Evolutionary conservation across 2,329 filamentous ascomycete species (phyloP).

Genomic region (Aurifilum marmelostoma): DNA sequence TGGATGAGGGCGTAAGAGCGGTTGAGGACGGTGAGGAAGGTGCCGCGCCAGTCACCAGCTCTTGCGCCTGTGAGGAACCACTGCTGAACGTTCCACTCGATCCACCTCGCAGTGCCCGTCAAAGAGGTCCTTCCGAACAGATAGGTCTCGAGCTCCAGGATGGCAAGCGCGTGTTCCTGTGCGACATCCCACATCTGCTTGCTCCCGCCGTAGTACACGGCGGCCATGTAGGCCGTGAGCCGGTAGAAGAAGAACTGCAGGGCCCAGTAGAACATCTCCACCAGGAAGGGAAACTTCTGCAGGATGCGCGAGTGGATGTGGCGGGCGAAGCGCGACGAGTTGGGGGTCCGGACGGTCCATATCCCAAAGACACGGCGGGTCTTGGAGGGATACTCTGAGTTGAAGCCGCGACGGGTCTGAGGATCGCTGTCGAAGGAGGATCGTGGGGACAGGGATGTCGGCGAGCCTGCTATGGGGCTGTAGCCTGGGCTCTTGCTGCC

Average conservation of each 20-base stretch:
- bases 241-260: slow-evolving; percentile 68
- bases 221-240: slow-evolving; percentile 57
- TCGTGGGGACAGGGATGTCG: slow-evolving; percentile 27
- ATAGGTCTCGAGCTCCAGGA: slow-evolving; percentile 46
- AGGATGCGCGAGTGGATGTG: slow-evolving; percentile 62
- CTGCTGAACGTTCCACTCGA: slow-evolving; percentile 49
- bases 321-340: slow-evolving; percentile 60
- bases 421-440: slow-evolving; percentile 30
- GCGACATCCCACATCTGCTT: slow-evolving; percentile 48
- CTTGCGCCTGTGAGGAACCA: slow-evolving; percentile 48
- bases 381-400: slow-evolving; percentile 36
- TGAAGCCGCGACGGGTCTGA: slow-evolving; percentile 30
- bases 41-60: slow-evolving; percentile 39
- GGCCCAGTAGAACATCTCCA: slow-evolving; percentile 77
- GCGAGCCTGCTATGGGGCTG: slow-evolving; percentile 22
- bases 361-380: slow-evolving; percentile 37
- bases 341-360: slow-evolving; percentile 50
- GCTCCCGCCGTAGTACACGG: slow-evolving; percentile 52
- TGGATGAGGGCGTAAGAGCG: slow-evolving; percentile 54
- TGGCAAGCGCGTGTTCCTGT: slow-evolving; percentile 46
- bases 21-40: slow-evolving; percentile 49
- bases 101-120: slow-evolving; percentile 40
- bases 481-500: slow-evolving; percentile 25
- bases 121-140: slow-evolving; percentile 33
- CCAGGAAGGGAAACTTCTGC: slow-evolving; percentile 67